Conservation (phyloP, 2,329 filamentous ascomycete genomes). For the Leptographium procerum region DNA sequence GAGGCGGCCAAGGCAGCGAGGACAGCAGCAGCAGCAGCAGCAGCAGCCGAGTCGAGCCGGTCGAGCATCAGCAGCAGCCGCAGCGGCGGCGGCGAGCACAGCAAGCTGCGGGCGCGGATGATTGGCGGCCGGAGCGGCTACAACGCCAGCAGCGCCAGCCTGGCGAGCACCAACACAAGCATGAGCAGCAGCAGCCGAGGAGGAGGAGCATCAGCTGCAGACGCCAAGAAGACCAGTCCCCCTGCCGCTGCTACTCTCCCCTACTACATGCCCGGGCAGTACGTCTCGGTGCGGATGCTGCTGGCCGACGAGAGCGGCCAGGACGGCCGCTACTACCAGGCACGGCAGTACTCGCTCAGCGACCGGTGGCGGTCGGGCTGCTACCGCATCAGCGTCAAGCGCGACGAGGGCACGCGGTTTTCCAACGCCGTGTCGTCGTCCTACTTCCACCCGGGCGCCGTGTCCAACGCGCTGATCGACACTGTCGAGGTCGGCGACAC, state of each 20-base stretch:
- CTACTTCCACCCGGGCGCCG: slow-evolving; percentile 45
- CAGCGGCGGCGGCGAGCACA: slow-evolving; percentile 1
- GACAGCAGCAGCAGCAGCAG: neutral
- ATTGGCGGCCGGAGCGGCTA: neutral
- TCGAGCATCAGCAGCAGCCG: neutral
- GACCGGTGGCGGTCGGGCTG: slow-evolving; percentile 45
- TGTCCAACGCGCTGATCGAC: slow-evolving; percentile 61
- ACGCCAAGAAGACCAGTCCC: slow-evolving; percentile 13
- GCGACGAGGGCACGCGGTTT: slow-evolving; percentile 42
- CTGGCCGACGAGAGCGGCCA: slow-evolving; percentile 20
- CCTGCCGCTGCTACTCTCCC: no score
- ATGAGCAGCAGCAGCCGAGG: neutral
- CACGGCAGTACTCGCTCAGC: slow-evolving; percentile 62
- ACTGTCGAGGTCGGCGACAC: slow-evolving; percentile 48
- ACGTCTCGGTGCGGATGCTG: slow-evolving; percentile 51
- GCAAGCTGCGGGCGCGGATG: neutral
- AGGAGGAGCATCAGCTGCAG: no score
- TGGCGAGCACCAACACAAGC: neutral
- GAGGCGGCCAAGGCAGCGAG: no score
- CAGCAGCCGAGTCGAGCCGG: neutral
- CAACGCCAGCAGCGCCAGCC: slow-evolving; percentile 2
- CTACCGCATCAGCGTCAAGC: slow-evolving; percentile 63
- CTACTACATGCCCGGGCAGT: slow-evolving; percentile 59
- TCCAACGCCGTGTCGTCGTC: slow-evolving; percentile 30
- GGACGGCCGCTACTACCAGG: slow-evolving; percentile 32